Conservation (phyloP, 176 grass and related monocot genomes). For the Juncus inflexus region DNA sequence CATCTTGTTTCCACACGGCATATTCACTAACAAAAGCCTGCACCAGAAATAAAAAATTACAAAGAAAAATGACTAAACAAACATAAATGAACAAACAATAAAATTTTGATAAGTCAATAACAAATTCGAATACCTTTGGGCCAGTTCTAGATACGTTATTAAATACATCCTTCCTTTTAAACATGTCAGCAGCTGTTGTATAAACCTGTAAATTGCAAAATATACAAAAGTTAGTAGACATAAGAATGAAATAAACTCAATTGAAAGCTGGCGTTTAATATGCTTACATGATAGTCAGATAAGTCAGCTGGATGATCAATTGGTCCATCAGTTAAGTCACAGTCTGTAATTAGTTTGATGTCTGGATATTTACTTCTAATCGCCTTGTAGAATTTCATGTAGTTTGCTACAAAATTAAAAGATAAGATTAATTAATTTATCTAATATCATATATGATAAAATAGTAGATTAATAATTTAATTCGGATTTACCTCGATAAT, state of each 20-base stretch:
- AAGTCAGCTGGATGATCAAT: slow-evolving; percentile 92
- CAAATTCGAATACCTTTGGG: slow-evolving; percentile 53
- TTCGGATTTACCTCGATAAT: too few relatives aligned
- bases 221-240: slow-evolving; percentile 12
- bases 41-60: background rate
- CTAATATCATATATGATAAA: slow-evolving; percentile 1
- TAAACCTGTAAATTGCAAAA: slow-evolving; percentile 50
- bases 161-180: slow-evolving; percentile 61
- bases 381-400: slow-evolving; percentile 65
- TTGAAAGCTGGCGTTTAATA: slow-evolving; percentile 9
- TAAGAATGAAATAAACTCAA: background rate
- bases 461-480: slow-evolving; percentile 4
- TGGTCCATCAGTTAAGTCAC: slow-evolving; percentile 55
- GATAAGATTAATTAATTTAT: slow-evolving; percentile 10
- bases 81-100: background rate
- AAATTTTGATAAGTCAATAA: slow-evolving; percentile 7
- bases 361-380: slow-evolving; percentile 76
- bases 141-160: slow-evolving; percentile 55
- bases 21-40: slow-evolving; percentile 93
- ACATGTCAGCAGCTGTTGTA: slow-evolving; percentile 63
- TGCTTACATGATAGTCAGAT: slow-evolving; percentile 80
- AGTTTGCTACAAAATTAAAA: slow-evolving; percentile 52
- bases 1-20: slow-evolving; percentile 57
- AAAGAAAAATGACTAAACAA: slow-evolving; percentile 8
- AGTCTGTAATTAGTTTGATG: slow-evolving; percentile 87